These are phyloP conservation scores for Scortechinia acanthostroma DNA, from an alignment of 2,329 filamentous ascomycete species.

Conservation along the genomic window DNA sequence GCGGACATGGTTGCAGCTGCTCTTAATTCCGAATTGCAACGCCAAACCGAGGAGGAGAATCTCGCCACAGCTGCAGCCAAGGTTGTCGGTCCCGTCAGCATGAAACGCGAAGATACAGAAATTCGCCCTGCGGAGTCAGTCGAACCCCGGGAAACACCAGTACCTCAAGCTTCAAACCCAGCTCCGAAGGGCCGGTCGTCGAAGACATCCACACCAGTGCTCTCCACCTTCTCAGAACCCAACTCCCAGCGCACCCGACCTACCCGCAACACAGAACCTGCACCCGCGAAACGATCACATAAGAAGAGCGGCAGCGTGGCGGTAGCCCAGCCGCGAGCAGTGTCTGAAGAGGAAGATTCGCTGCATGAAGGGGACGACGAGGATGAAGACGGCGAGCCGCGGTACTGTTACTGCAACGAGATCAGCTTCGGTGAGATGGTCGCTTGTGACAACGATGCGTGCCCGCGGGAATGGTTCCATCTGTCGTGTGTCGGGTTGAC, in stretches of 20 bases:
- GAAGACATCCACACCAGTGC: neutral
- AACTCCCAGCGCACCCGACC: neutral
- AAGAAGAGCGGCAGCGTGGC: constrained; percentile 1
- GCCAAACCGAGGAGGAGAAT: too few relatives aligned
- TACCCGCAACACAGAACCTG: neutral
- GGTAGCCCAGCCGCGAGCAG: neutral
- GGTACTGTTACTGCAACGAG: constrained; percentile 2
- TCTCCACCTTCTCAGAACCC: neutral
- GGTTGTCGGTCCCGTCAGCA: neutral
- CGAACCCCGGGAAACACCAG: neutral
- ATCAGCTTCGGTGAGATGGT: constrained; percentile 2
- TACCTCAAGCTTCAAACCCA: neutral
- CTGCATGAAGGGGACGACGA: constrained; percentile 1
- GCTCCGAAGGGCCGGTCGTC: neutral
- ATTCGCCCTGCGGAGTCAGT: neutral
- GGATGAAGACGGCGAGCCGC: constrained; percentile 2
- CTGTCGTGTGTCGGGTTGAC: constrained; percentile 1
- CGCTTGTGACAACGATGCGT: constrained; percentile 1
- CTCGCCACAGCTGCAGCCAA: too few relatives aligned
- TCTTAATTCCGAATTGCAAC: too few relatives aligned
- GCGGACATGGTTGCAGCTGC: too few relatives aligned
- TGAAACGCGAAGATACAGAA: neutral
- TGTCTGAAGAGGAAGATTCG: neutral
- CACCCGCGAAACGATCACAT: neutral
- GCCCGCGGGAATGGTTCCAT: constrained; percentile 2